These are phyloP conservation scores for Carex littledalei DNA, from an alignment of 176 grass and related monocot genomes.

Conservation along the genomic window DNA sequence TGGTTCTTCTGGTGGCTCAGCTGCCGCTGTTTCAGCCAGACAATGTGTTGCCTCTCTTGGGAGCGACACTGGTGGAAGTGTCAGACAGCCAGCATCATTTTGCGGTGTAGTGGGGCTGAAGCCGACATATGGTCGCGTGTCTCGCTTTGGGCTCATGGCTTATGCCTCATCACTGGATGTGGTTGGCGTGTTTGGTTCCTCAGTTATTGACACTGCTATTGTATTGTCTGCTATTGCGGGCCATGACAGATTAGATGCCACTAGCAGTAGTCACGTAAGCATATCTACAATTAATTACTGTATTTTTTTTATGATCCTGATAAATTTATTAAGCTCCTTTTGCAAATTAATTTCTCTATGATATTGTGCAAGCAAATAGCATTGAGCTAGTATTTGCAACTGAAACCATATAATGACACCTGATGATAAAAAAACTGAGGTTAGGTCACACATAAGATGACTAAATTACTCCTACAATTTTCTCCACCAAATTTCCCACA, in stretches of 20 bases:
- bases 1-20: slow-evolving; percentile 90
- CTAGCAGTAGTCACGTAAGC: slow-evolving; percentile 65
- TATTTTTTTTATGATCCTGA: not conserved
- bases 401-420: not conserved
- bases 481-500: not conserved
- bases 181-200: slow-evolving; percentile 74
- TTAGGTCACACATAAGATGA: not conserved
- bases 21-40: slow-evolving; percentile 75
- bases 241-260: slow-evolving; percentile 86
- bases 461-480: not conserved
- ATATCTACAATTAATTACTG: not conserved
- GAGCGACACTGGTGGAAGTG: slow-evolving; percentile 95
- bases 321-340: not conserved
- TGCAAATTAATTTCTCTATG: not conserved
- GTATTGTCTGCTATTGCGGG: slow-evolving; percentile 68
- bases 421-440: not conserved
- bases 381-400: not conserved
- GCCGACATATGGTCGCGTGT: slow-evolving; percentile 90
- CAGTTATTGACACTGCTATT: slow-evolving; percentile 62
- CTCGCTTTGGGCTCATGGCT: slow-evolving; percentile 89
- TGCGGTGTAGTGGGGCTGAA: slow-evolving; percentile 90
- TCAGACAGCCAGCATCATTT: slow-evolving; percentile 92
- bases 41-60: slow-evolving; percentile 83
- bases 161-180: slow-evolving; percentile 94
- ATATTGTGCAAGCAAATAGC: not conserved